A percentile compares a stretch with the other conserved stretches of the same genome.
These are phyloP conservation scores for Epichloe gansuensis DNA, from an alignment of 2,329 filamentous ascomycete species.

Conservation along the genomic window DNA sequence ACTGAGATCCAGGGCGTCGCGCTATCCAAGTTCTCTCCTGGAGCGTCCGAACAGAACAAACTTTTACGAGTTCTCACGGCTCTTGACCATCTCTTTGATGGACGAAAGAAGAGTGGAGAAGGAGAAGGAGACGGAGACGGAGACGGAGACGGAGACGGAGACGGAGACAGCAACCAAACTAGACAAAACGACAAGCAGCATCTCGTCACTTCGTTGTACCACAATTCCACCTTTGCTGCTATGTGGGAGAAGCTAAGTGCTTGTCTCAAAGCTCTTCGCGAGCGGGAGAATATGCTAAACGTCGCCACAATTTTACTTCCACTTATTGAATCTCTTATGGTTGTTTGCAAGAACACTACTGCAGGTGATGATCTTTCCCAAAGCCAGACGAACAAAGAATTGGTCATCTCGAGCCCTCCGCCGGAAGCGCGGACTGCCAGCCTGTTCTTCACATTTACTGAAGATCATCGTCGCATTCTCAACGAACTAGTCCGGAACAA, in stretches of 20 bases:
- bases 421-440: constrained; percentile 75
- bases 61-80: constrained; percentile 84
- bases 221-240: constrained; percentile 77
- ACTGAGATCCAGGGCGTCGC: constrained; percentile 94
- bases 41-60: constrained; percentile 94
- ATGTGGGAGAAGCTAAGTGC: constrained; percentile 89
- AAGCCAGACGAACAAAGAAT: constrained; percentile 46
- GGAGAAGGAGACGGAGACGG: constrained; percentile 9
- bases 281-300: constrained; percentile 91
- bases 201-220: constrained; percentile 76
- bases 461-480: constrained; percentile 92
- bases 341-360: constrained; percentile 96
- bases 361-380: constrained; percentile 53
- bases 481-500: constrained; percentile 97
- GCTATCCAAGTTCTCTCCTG: constrained; percentile 87
- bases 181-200: constrained; percentile 61
- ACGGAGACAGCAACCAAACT: constrained; percentile 35
- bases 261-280: constrained; percentile 75
- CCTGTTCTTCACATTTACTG: constrained; percentile 94
- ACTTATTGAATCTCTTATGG: constrained; percentile 93
- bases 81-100: constrained; percentile 89
- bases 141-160: constrained; percentile 35
- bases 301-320: constrained; percentile 92
- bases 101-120: constrained; percentile 49
- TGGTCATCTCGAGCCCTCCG: constrained; percentile 58